These are phyloP conservation scores for Tulasnella sp. DNA, from an alignment of 768 basidiomycete genomes.

Conservation along the genomic window DNA sequence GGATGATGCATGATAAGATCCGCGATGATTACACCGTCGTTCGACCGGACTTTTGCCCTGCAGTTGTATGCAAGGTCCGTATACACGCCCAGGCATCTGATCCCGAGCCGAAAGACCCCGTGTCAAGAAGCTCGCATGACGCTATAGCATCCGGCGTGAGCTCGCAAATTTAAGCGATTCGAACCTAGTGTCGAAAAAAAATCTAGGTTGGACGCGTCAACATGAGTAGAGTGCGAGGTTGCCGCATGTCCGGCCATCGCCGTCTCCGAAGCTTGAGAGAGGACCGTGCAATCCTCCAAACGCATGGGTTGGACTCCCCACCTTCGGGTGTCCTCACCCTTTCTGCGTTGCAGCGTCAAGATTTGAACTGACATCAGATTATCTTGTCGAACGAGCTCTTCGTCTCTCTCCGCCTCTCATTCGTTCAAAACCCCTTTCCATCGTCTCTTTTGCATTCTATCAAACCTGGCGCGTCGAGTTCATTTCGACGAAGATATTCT, in stretches of 20 bases:
- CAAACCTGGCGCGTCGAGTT: not conserved
- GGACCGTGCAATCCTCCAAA: not conserved
- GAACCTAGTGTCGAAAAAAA: not conserved
- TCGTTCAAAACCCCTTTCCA: conserved; percentile 3
- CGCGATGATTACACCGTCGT: not conserved
- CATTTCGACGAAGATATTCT: not conserved
- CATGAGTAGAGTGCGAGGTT: conserved; percentile 1
- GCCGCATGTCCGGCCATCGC: conserved; percentile 1
- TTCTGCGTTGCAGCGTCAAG: not conserved
- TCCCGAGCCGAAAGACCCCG: not conserved
- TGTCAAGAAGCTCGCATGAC: not conserved
- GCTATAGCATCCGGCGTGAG: not conserved
- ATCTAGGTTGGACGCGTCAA: not conserved
- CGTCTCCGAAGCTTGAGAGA: not conserved
- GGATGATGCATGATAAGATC: not conserved
- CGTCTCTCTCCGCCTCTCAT: not conserved
- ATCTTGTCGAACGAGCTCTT: not conserved
- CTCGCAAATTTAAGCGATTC: not conserved
- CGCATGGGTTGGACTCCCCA: not conserved
- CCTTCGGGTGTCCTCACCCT: not conserved
- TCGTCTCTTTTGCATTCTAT: not conserved
- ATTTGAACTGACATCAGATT: conserved; percentile 8
- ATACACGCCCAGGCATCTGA: not conserved
- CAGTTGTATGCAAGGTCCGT: not conserved
- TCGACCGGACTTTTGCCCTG: not conserved